These are phyloP conservation scores for Sinapis alba DNA, from an alignment of 441 rosid species.

Conservation along the genomic window DNA sequence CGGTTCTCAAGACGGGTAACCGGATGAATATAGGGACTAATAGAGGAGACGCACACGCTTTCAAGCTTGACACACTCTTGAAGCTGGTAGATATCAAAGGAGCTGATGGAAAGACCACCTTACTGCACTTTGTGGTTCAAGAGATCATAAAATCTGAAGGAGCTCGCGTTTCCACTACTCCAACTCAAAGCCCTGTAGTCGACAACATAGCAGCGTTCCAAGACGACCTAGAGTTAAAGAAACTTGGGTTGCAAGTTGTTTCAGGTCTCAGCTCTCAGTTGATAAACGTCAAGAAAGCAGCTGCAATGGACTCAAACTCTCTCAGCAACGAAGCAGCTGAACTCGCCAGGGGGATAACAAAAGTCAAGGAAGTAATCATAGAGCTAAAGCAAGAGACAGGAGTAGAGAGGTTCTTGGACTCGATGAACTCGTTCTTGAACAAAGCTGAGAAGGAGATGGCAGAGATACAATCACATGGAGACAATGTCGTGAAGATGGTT, in stretches of 20 bases:
- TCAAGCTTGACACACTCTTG: slow-evolving; percentile 87
- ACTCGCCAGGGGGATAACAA: slow-evolving; percentile 54
- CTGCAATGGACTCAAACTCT: slow-evolving; percentile 75
- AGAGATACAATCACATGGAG: slow-evolving; percentile 53
- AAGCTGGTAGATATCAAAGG: slow-evolving; percentile 86
- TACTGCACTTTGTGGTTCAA: slow-evolving; percentile 84
- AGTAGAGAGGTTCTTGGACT: slow-evolving; percentile 49
- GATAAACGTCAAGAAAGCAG: slow-evolving; percentile 77
- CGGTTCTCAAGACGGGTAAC: slow-evolving; percentile 86
- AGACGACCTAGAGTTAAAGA: slow-evolving; percentile 65
- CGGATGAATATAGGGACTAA: slow-evolving; percentile 89
- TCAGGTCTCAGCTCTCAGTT: slow-evolving; percentile 81
- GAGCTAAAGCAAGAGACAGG: slow-evolving; percentile 45
- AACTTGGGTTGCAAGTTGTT: slow-evolving; percentile 79
- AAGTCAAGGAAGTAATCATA: slow-evolving; percentile 49
- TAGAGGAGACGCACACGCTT: slow-evolving; percentile 84
- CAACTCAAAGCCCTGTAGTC: slow-evolving; percentile 36
- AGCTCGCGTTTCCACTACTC: slow-evolving; percentile 47
- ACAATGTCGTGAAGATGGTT: slow-evolving; percentile 47
- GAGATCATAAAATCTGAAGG: slow-evolving; percentile 86
- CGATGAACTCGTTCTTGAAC: slow-evolving; percentile 63
- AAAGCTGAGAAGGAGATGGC: slow-evolving; percentile 69
- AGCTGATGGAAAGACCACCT: slow-evolving; percentile 78
- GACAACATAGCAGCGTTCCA: slow-evolving; percentile 46
- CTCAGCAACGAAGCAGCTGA: slow-evolving; percentile 57